Evolutionary conservation across 2,329 filamentous ascomycete genomes (phyloP).

Genomic region (Pyrenochaeta sp.): DNA sequence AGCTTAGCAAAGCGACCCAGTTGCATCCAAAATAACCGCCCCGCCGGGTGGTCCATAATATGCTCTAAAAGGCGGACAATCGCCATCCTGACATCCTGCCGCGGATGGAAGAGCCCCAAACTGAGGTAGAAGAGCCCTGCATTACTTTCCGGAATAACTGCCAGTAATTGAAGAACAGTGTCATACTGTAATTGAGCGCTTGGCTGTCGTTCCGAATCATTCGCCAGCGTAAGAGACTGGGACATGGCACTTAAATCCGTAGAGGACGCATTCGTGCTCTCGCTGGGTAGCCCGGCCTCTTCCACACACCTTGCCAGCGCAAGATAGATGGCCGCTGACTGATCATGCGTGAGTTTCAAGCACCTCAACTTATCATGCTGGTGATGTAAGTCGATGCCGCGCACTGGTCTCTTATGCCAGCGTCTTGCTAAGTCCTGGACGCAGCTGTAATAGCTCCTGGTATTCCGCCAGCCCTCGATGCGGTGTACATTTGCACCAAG

Average conservation of each 20-base stretch:
- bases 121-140: constrained; percentile 91
- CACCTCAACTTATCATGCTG: constrained; percentile 90
- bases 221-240: constrained; percentile 34
- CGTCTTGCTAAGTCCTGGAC: constrained; percentile 67
- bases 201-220: constrained; percentile 32
- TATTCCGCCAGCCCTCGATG: constrained; percentile 97
- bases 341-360: constrained; percentile 77
- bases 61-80: constrained; percentile 83
- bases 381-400: constrained; percentile 87
- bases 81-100: constrained; percentile 77
- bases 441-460: constrained; percentile 93
- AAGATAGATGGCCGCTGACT: constrained; percentile 85
- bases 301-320: constrained; percentile 78
- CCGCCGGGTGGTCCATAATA: constrained; percentile 86
- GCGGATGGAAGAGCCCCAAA: constrained; percentile 90
- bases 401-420: constrained; percentile 66
- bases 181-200: constrained; percentile 46
- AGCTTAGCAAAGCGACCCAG: constrained; percentile 89
- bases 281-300: constrained; percentile 37
- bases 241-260: constrained; percentile 27
- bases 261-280: constrained; percentile 25
- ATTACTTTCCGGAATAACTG: constrained; percentile 83
- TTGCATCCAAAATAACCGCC: constrained; percentile 89
- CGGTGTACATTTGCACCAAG: constrained; percentile 89
- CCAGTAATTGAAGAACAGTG: constrained; percentile 69